Percentiles rank a stretch among this genome's conserved stretches.
Evolutionary conservation across 2,329 filamentous ascomycete species (phyloP).

Genomic region (Colletotrichum magnum): DNA sequence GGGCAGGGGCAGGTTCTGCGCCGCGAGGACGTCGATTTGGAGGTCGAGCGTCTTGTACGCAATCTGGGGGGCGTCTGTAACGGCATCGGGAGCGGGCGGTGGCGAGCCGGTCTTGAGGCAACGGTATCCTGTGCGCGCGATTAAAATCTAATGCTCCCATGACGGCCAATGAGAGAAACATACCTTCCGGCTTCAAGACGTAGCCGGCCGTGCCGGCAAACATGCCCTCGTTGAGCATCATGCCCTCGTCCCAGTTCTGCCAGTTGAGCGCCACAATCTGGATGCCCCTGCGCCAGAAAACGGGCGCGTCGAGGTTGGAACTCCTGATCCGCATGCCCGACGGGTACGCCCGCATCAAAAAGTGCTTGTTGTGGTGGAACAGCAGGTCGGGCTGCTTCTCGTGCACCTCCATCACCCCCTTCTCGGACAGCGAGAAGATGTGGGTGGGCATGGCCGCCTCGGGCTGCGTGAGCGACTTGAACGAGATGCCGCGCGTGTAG

Average conservation of each 20-base stretch:
- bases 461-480: constrained; percentile 82
- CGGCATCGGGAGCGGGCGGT: constrained; percentile 14
- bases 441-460: constrained; percentile 76
- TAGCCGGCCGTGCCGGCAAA: constrained; percentile 88
- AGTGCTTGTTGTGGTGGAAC: constrained; percentile 86
- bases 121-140: constrained; percentile 53
- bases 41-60: constrained; percentile 75
- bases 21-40: constrained; percentile 81
- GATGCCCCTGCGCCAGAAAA: constrained; percentile 90
- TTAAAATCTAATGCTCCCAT: neutral
- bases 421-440: constrained; percentile 78
- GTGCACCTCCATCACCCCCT: constrained; percentile 73
- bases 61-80: constrained; percentile 48
- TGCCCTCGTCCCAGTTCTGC: constrained; percentile 91
- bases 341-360: constrained; percentile 90
- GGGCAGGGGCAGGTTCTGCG: constrained; percentile 80
- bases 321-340: constrained; percentile 85
- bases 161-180: constrained; percentile 5
- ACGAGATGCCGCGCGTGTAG: constrained; percentile 87
- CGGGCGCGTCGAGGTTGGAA: constrained; percentile 87
- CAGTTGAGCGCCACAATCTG: constrained; percentile 95
- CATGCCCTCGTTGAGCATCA: constrained; percentile 97
- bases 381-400: constrained; percentile 66
- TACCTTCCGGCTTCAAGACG: constrained; percentile 84
- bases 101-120: constrained; percentile 47